Conservation (phyloP, 768 basidiomycete species). For the Phylloporus sp. region DNA sequence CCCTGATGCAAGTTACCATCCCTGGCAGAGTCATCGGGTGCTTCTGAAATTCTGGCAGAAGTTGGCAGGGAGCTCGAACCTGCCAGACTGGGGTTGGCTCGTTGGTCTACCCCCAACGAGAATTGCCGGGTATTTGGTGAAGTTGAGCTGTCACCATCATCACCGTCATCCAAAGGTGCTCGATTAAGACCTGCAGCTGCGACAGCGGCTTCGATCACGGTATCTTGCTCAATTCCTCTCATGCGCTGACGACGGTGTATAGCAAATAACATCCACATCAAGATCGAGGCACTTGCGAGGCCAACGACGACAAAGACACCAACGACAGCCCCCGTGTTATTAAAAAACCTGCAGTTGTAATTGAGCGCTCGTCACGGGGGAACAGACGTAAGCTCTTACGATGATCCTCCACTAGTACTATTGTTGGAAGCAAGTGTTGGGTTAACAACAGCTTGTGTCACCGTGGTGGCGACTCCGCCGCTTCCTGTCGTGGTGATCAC, state of each 20-base stretch:
- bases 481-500: slow-evolving; percentile 50
- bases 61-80: slow-evolving; percentile 18
- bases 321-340: slow-evolving; percentile 84
- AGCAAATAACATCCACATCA: slow-evolving; percentile 69
- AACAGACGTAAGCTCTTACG: slow-evolving; percentile 38
- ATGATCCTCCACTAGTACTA: slow-evolving; percentile 36
- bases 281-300: slow-evolving; percentile 64
- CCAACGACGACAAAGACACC: slow-evolving; percentile 91
- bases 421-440: slow-evolving; percentile 62
- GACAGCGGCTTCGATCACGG: slow-evolving; percentile 65
- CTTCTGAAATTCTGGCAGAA: slow-evolving; percentile 36
- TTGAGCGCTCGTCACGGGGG: slow-evolving; percentile 3
- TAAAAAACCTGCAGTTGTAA: slow-evolving; percentile 64
- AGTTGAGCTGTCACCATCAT: slow-evolving; percentile 37
- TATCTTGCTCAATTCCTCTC: slow-evolving; percentile 61
- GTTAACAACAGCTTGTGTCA: slow-evolving; percentile 65
- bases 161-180: slow-evolving; percentile 64
- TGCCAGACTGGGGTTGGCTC: slow-evolving; percentile 25
- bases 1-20: slow-evolving; percentile 51
- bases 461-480: slow-evolving; percentile 50
- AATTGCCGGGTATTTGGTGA: slow-evolving; percentile 19
- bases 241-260: slow-evolving; percentile 62
- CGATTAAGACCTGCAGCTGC: slow-evolving; percentile 70
- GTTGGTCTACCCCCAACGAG: slow-evolving; percentile 38
- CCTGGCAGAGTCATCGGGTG: slow-evolving; percentile 15